Conservation (phyloP, 108 stramenopile species). For the Licmophora abbreviata region DNA sequence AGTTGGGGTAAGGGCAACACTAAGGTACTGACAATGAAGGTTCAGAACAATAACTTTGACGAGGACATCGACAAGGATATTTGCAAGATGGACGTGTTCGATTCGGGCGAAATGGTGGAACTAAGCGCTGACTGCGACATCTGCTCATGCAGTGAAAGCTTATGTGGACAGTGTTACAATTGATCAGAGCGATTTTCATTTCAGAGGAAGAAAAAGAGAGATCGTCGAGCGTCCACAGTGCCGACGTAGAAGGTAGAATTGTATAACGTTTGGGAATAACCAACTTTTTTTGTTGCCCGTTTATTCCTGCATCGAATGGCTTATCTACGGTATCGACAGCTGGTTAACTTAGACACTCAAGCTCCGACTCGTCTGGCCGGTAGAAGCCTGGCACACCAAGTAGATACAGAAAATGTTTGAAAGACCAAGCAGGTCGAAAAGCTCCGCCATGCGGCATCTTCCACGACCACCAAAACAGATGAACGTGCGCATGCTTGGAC, state of each 20-base stretch:
- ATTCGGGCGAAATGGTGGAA: conserved; percentile 25
- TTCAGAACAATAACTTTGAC: conserved; percentile 27
- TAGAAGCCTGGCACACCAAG: conserved; percentile 44
- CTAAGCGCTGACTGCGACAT: conserved; percentile 35
- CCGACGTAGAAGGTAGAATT: no score
- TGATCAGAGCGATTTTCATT: no score
- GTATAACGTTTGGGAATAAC: no score
- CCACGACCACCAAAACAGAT: conserved; percentile 67
- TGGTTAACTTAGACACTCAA: conserved; percentile 8
- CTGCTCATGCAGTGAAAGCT: conserved; percentile 25
- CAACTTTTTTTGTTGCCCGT: no score
- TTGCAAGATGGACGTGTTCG: conserved; percentile 18
- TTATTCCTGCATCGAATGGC: no score
- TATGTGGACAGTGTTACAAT: conserved; percentile 12
- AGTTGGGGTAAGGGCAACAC: conserved; percentile 5
- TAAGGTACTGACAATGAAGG: conserved; percentile 11
- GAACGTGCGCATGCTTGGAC: conserved; percentile 41
- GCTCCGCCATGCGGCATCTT: conserved; percentile 75
- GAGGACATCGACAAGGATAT: conserved; percentile 14
- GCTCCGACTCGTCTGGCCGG: conserved; percentile 39
- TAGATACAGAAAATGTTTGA: conserved; percentile 53
- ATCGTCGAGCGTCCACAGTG: no score
- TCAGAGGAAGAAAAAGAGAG: no score
- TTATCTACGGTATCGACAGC: not conserved
- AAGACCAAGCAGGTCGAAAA: conserved; percentile 68